A percentile compares a stretch with the other conserved stretches of the same genome.
Conservation (phyloP, 2,329 filamentous ascomycete species). For the Pestalotiopsis sp. region DNA sequence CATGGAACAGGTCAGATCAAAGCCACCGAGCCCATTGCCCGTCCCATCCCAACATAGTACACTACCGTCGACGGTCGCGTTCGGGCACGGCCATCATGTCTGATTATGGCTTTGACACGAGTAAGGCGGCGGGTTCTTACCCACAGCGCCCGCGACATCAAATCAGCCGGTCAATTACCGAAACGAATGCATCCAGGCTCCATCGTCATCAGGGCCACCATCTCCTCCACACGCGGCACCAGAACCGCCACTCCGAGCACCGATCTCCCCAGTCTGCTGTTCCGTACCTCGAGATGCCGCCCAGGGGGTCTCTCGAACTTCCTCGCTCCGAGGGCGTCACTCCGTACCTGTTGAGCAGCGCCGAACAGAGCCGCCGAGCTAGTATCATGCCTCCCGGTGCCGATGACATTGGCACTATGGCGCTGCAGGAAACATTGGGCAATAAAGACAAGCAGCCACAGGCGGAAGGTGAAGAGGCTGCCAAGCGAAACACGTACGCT, state of each 20-base stretch:
- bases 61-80: neutral
- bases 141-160: slow-evolving; percentile 47
- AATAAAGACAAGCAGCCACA: slow-evolving; percentile 38
- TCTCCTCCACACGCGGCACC: slow-evolving; percentile 34
- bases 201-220: slow-evolving; percentile 36
- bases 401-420: slow-evolving; percentile 19
- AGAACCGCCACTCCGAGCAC: slow-evolving; percentile 28
- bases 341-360: slow-evolving; percentile 37
- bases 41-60: neutral
- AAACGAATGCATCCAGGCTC: slow-evolving; percentile 48
- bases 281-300: slow-evolving; percentile 26
- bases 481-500: slow-evolving; percentile 41
- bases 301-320: slow-evolving; percentile 45
- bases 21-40: neutral
- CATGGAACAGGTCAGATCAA: neutral
- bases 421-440: slow-evolving; percentile 18
- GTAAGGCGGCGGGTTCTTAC: slow-evolving; percentile 27
- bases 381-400: slow-evolving; percentile 37
- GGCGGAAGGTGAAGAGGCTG: slow-evolving; percentile 41
- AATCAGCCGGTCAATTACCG: slow-evolving; percentile 56
- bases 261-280: slow-evolving; percentile 28
- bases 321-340: slow-evolving; percentile 45
- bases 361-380: slow-evolving; percentile 42
- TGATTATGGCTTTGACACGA: slow-evolving; percentile 30
- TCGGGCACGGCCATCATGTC: slow-evolving; percentile 28